Evolutionary conservation across 2,329 filamentous ascomycete species (phyloP).

Genomic region (Nectriaceae sp.): DNA sequence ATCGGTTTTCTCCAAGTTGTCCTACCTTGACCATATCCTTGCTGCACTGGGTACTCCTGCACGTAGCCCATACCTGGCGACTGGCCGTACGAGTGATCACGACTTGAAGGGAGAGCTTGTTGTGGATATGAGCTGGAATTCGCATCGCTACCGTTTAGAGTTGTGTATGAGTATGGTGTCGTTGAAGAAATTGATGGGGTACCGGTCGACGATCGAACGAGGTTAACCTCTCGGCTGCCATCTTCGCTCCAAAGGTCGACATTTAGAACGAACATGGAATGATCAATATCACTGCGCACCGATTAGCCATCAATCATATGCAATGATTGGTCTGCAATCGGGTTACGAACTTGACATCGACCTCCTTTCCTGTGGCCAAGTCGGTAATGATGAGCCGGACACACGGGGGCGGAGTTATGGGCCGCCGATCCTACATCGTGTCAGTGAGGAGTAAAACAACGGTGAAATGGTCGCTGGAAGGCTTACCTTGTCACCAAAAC

Average conservation of each 20-base stretch:
- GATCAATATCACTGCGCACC: constrained; percentile 36
- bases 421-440: constrained; percentile 74
- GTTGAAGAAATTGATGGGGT: constrained; percentile 80
- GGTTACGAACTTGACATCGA: constrained; percentile 74
- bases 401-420: constrained; percentile 94
- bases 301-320: background rate
- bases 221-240: constrained; percentile 64
- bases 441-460: constrained; percentile 7
- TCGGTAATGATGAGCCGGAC: constrained; percentile 82
- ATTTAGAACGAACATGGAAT: constrained; percentile 56
- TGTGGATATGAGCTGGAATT: constrained; percentile 32
- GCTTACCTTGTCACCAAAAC: constrained; percentile 92
- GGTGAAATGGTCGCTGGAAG: constrained; percentile 1
- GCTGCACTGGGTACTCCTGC: constrained; percentile 35
- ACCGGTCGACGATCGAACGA: constrained; percentile 64
- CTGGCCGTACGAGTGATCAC: constrained; percentile 36
- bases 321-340: constrained; percentile 6
- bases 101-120: constrained; percentile 39
- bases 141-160: constrained; percentile 42
- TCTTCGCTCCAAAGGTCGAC: constrained; percentile 71
- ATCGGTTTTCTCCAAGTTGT: background rate
- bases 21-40: constrained; percentile 36
- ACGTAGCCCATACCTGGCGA: constrained; percentile 32
- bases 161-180: constrained; percentile 72
- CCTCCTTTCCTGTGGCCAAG: constrained; percentile 71